Evolutionary conservation across 106 monocot genomes (phyloP).

Genomic region (Dendrobium huoshanense): DNA sequence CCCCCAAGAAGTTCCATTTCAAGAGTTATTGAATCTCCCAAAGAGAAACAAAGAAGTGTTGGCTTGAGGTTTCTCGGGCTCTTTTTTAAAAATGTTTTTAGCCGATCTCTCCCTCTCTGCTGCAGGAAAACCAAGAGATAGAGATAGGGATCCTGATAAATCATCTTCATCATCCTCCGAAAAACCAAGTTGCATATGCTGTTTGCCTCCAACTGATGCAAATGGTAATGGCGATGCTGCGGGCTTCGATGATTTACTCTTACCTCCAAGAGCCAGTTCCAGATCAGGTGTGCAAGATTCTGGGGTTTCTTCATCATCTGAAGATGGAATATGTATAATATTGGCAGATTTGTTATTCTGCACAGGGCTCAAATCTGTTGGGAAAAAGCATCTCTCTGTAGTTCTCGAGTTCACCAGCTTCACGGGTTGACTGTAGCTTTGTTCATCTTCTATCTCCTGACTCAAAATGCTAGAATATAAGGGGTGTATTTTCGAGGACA

Average conservation of each 20-base stretch:
- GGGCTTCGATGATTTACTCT: constrained; percentile 15
- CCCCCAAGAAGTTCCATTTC: background rate
- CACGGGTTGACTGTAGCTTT: background rate
- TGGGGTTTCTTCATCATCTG: constrained; percentile 28
- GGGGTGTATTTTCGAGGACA: constrained; percentile 40
- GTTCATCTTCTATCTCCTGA: too few species aligned
- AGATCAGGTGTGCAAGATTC: constrained; percentile 35
- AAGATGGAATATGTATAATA: constrained; percentile 23
- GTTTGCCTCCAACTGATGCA: constrained; percentile 3
- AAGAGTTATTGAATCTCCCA: constrained; percentile 14
- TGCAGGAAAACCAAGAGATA: constrained; percentile 59
- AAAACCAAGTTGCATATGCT: background rate
- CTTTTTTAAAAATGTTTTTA: constrained; percentile 3
- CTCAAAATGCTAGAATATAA: constrained; percentile 12
- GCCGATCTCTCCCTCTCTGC: background rate
- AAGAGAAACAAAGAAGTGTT: background rate
- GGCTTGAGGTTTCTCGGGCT: constrained; percentile 6
- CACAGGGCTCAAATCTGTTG: constrained; percentile 15
- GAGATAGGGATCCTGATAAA: constrained; percentile 42
- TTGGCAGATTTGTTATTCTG: constrained; percentile 4
- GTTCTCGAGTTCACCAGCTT: background rate
- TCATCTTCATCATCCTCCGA: constrained; percentile 12
- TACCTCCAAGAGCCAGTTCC: constrained; percentile 49
- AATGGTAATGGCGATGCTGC: constrained; percentile 11
- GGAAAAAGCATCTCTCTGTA: constrained; percentile 37